These are phyloP conservation scores for Aspergillus brasiliensis DNA, from an alignment of 2,329 filamentous ascomycete genomes.

Conservation along the genomic window DNA sequence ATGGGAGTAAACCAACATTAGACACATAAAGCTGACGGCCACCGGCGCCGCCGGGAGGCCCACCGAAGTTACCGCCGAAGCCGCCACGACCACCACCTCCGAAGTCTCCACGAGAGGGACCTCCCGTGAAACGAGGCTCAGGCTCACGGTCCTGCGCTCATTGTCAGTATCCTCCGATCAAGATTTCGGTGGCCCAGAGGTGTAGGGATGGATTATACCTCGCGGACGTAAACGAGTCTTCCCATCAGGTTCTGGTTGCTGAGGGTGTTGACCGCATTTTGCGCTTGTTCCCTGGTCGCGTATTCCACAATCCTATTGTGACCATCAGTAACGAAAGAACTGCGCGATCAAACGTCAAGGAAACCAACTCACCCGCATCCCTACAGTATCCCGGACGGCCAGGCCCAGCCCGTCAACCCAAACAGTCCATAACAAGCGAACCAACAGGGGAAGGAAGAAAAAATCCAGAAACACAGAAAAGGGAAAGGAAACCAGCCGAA, in stretches of 20 bases:
- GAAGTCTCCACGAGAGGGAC: conserved; percentile 67
- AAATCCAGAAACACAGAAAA: conserved; percentile 17
- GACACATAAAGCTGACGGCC: conserved; percentile 94
- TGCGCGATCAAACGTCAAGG: background rate
- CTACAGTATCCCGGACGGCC: conserved; percentile 88
- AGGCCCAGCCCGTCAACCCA: conserved; percentile 99
- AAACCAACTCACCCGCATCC: conserved; percentile 89
- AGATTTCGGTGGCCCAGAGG: background rate
- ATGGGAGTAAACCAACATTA: conserved; percentile 76
- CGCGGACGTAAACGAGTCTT: conserved; percentile 95
- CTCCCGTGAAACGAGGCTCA: conserved; percentile 90
- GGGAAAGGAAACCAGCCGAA: conserved; percentile 74
- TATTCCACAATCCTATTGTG: conserved; percentile 95
- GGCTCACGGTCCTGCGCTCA: conserved; percentile 82
- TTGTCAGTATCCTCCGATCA: conserved; percentile 11
- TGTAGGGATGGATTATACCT: conserved; percentile 60
- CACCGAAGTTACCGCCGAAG: conserved; percentile 55
- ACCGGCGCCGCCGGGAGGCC: conserved; percentile 53
- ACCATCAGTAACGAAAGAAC: conserved; percentile 1
- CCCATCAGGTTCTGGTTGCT: conserved; percentile 99
- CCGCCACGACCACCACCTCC: conserved; percentile 57
- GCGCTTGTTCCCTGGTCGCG: conserved; percentile 98
- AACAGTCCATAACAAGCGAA: conserved; percentile 74
- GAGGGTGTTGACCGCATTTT: conserved; percentile 93
- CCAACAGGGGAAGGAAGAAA: conserved; percentile 43